Evolutionary conservation across 495 filamentous ascomycete genomes (phyloP).

Genomic region (Annulohypoxylon moriforme): DNA sequence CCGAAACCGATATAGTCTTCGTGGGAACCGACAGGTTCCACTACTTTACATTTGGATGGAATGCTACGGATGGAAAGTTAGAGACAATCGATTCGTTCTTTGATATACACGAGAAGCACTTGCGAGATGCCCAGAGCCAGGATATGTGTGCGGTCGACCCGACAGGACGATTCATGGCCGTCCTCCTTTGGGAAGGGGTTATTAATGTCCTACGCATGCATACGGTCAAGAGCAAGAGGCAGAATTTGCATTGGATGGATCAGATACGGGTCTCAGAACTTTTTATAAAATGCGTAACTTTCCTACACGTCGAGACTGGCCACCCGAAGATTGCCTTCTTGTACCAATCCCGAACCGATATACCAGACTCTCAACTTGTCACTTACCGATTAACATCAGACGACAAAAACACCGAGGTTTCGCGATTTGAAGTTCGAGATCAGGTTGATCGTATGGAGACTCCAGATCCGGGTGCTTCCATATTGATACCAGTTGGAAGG

Average conservation of each 20-base stretch:
- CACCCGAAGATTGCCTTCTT: conserved; percentile 85
- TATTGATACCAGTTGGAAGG: conserved; percentile 84
- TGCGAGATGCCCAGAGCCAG: conserved; percentile 79
- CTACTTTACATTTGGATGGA: conserved; percentile 92
- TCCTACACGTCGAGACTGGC: conserved; percentile 78
- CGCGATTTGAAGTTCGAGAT: conserved; percentile 59
- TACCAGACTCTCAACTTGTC: conserved; percentile 68
- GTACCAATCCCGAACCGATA: conserved; percentile 77
- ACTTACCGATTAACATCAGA: conserved; percentile 66
- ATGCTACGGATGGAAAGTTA: conserved; percentile 68
- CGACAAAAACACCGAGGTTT: conserved; percentile 59
- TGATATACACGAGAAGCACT: conserved; percentile 81
- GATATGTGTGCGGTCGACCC: conserved; percentile 87
- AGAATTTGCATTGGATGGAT: conserved; percentile 73
- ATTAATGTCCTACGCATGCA: conserved; percentile 74
- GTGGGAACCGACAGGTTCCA: conserved; percentile 88
- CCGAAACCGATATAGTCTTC: conserved; percentile 86
- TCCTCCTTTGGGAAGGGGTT: conserved; percentile 91
- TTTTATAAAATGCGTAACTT: conserved; percentile 82
- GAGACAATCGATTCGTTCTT: conserved; percentile 75
- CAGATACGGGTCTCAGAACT: conserved; percentile 85
- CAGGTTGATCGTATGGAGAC: conserved; percentile 66
- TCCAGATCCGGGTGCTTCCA: conserved; percentile 76
- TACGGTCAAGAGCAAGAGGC: conserved; percentile 64
- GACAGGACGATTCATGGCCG: conserved; percentile 78